Percentiles rank a stretch among this genome's conserved stretches.
These are phyloP conservation scores for Penicillium fimorum DNA, from an alignment of 495 filamentous ascomycete species.

Conservation along the genomic window DNA sequence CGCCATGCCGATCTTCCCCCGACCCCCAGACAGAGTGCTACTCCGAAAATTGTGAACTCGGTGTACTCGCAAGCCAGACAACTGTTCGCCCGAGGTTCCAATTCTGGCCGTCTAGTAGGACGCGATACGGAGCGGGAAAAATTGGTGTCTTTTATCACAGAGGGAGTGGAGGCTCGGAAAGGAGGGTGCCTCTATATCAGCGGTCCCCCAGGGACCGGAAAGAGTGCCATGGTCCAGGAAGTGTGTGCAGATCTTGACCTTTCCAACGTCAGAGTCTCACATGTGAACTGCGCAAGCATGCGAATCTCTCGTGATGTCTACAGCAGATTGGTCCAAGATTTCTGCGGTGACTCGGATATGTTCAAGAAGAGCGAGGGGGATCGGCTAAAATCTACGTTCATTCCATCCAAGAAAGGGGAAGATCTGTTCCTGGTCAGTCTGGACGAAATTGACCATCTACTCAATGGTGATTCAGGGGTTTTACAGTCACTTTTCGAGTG, in stretches of 20 bases:
- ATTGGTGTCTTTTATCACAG: constrained; percentile 65
- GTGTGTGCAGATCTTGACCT: constrained; percentile 60
- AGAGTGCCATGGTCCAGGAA: constrained; percentile 87
- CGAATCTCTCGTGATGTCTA: constrained; percentile 81
- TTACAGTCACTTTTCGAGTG: constrained; percentile 92
- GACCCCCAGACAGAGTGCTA: constrained; percentile 49
- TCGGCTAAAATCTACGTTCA: constrained; percentile 61
- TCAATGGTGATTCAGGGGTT: constrained; percentile 79
- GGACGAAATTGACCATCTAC: constrained; percentile 93
- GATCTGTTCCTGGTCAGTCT: constrained; percentile 73
- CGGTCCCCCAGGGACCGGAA: constrained; percentile 93
- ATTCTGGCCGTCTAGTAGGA: constrained; percentile 74
- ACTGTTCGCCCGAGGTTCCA: constrained; percentile 75
- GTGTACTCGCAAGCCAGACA: constrained; percentile 87
- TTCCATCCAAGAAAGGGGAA: constrained; percentile 54
- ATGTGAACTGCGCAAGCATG: constrained; percentile 96
- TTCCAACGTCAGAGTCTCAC: constrained; percentile 59
- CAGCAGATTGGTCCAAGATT: constrained; percentile 64
- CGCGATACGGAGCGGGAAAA: constrained; percentile 76
- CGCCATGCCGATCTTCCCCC: constrained; percentile 50
- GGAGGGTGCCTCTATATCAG: constrained; percentile 94
- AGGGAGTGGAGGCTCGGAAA: constrained; percentile 55
- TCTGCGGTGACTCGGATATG: constrained; percentile 57
- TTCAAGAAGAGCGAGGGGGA: constrained; percentile 54
- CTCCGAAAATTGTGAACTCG: constrained; percentile 59